Evolutionary conservation across 176 grass and related monocot species (phyloP), one percentile per base, ranked within the genome.

Genomic region (Thinopyrum elongatum): DNA sequence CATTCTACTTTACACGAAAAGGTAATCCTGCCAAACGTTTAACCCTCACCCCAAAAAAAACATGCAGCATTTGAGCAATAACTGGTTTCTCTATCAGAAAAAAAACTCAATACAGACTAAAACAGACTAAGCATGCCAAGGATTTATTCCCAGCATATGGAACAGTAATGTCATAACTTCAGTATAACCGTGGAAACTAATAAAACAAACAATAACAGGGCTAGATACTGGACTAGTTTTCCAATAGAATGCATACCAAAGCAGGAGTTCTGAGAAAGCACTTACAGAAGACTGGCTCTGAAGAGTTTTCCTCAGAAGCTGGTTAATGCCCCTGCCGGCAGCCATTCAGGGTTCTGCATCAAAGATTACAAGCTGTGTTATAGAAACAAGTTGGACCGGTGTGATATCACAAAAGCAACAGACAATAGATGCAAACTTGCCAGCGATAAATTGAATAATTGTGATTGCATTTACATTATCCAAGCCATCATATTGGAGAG

Each of bases 291-390:
- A 92, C 61, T 91, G 91, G 47, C 80, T 89, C 10, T 78, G 81
- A 51, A 95, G 66, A 82, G 82, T 79, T 94, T 84, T 95, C 93
- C 80, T 89, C 30, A 98, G 78, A 71, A 98, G 88, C 86, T 92
- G 91, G 77, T 83, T 84, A 86, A 98, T 89, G 51, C 81, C 73
- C 72, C 88, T 90, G 66, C 78, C 70, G 8, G 84, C 86, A 86
- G 93, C 93, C 96, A 98, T 95, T 76, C 29, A 85, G 90, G 41
- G 65, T 22, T 65, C 86, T 91, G 61, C 16, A 59, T 42, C 19
- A 5, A 72, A 69, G 21, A 57, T 58, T 9, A 15, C 29, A 6
- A 70, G 55, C 23, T 64, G 51, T 31, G 38, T 53, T 65, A 62
- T 16, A 70, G 13, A 41, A 28, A 14, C 21, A 42, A 82, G 76